Evolutionary conservation across 352 stramenopile species (phyloP), one percentile per base, ranked within the genome.

Genomic region (Phytophthora idaei): DNA sequence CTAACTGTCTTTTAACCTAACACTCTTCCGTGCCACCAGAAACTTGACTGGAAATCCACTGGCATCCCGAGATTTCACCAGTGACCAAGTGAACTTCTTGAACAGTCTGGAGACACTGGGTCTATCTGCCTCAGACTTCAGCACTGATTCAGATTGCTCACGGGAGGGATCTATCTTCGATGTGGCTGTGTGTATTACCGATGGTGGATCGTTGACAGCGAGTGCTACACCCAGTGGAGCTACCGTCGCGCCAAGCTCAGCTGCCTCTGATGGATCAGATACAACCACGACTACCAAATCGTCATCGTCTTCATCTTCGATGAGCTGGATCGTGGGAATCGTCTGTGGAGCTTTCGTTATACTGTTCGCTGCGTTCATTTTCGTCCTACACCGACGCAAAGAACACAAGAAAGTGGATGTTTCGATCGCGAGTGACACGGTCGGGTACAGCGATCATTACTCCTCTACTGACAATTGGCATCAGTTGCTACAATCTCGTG

Each of bases 41-140:
- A 64, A 73, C 27, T 45, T 90, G 9, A 57, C 61, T 0, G 48
- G 61, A 17, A 90, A 90, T 42, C 77, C 81, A 28, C 50, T 78
- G 7, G 15, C 53, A 36, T 63, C 57, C 8, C 51, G 57, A 53
- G 41, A 51, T 12, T 91, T 88, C 55, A 78, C 74, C 6, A 67
- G 69, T 31, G 49, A 64, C 57, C 36, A 68, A 65, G 51, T 47
- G 67, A 39, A 84, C 54, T 66, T 71, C 60, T 44, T 73, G 41
- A 47, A 75, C 72, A 55, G 50, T 65, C 28, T 71, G 31, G 25
- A 84, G 62, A 57, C 64, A 69, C 15, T 67, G 29, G 15, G 77
- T 57, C 37, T 76, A 69, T 55, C 62, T 49, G 21, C 45, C 48
- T 41, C 53, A 7, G 78, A 85, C 36, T 76, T 78, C n/a, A 73